Conservation (phyloP, 2,329 filamentous ascomycete species). For the Penicillium sp. region DNA sequence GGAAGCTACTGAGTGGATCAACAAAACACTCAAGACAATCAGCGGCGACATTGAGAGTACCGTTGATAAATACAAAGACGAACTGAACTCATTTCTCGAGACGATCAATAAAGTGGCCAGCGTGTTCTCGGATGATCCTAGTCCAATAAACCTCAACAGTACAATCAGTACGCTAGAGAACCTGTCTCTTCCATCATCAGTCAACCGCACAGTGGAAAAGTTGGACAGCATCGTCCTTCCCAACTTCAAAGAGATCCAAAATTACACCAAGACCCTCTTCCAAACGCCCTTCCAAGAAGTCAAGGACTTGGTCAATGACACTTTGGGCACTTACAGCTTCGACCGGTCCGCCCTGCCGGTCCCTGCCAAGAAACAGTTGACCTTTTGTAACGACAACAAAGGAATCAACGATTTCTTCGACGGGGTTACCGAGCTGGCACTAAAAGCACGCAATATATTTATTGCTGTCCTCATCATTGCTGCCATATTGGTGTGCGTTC, state of each 20-base stretch:
- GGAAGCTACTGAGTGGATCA: constrained; percentile 60
- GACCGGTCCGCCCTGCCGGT: constrained; percentile 76
- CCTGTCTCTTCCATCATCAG: constrained; percentile 65
- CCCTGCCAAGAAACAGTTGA: constrained; percentile 75
- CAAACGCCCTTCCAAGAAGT: constrained; percentile 77
- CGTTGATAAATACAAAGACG: constrained; percentile 52
- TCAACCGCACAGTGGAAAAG: constrained; percentile 66
- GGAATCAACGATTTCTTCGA: constrained; percentile 82
- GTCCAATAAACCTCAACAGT: constrained; percentile 62
- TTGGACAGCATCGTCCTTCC: constrained; percentile 74
- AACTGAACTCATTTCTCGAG: constrained; percentile 52
- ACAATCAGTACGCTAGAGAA: constrained; percentile 65
- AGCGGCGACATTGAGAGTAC: constrained; percentile 46
- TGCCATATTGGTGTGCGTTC: constrained; percentile 70
- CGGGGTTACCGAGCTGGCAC: constrained; percentile 63
- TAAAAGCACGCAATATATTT: constrained; percentile 69
- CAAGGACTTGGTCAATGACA: constrained; percentile 68
- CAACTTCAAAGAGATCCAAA: constrained; percentile 77
- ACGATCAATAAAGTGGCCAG: constrained; percentile 58
- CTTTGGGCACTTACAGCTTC: constrained; percentile 72
- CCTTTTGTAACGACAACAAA: constrained; percentile 84
- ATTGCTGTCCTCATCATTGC: constrained; percentile 69
- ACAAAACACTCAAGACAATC: constrained; percentile 51
- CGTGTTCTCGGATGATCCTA: constrained; percentile 49
- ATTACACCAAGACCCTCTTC: constrained; percentile 73